These are phyloP conservation scores for Ophiocordyceps robertsii DNA, from an alignment of 2,329 filamentous ascomycete species.

Conservation along the genomic window DNA sequence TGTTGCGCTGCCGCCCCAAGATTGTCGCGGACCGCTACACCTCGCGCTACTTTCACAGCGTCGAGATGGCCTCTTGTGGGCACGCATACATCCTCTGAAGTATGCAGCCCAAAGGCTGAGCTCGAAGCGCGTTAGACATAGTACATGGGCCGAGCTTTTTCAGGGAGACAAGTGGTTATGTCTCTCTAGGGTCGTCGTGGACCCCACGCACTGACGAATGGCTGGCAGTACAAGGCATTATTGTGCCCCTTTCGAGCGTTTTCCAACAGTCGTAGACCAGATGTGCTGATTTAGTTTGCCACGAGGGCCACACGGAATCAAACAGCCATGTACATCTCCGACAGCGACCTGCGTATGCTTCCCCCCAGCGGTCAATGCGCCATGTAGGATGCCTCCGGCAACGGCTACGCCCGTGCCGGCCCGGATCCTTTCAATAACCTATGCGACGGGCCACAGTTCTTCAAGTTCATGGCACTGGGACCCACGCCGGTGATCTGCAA, in stretches of 20 bases:
- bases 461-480: slow-evolving; percentile 27
- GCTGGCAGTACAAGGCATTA: slow-evolving; percentile 27
- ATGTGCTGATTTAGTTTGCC: too few species aligned
- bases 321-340: too few species aligned
- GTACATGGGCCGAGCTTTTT: slow-evolving; percentile 1
- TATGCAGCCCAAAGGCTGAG: too few species aligned
- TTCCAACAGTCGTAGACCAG: too few species aligned
- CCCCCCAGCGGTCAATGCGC: too few species aligned
- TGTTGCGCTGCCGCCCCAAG: too few species aligned
- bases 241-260: too few species aligned
- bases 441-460: slow-evolving; percentile 7
- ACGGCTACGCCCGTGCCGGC: slow-evolving; percentile 15
- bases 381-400: too few species aligned
- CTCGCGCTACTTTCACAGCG: not conserved
- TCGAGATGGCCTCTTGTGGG: not conserved
- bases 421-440: slow-evolving; percentile 4
- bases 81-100: too few species aligned
- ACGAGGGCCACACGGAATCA: too few species aligned
- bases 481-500: slow-evolving; percentile 12
- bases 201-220: not conserved
- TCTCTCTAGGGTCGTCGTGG: not conserved
- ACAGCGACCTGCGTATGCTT: too few species aligned
- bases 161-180: not conserved
- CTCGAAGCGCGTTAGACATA: not conserved
- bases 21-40: too few species aligned